Percentiles rank a stretch among this genome's conserved stretches.
Evolutionary conservation across 371 early-diverging fungal genomes (phyloP).

Genomic region (Coemansia sp.): DNA sequence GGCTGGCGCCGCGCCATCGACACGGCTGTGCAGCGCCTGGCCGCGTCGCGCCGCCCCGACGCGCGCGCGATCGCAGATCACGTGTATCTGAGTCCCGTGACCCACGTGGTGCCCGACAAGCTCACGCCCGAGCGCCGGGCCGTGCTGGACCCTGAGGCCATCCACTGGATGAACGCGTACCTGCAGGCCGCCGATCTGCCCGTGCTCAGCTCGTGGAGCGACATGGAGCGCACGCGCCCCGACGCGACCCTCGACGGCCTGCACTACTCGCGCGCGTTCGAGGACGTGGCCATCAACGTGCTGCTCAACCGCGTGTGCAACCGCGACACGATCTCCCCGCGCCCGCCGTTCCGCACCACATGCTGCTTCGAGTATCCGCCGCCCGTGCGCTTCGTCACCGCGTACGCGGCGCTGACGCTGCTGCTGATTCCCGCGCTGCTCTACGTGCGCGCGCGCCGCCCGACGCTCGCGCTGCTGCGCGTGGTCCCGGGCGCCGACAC

Average conservation of each 20-base stretch:
- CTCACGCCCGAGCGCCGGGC: constrained; percentile 52
- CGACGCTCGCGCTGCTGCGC: constrained; percentile 44
- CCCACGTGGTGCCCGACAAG: constrained; percentile 45
- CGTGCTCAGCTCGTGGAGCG: constrained; percentile 58
- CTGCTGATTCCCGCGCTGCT: constrained; percentile 54
- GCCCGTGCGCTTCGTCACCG: constrained; percentile 54
- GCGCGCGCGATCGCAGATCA: constrained; percentile 11
- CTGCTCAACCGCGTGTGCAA: constrained; percentile 69
- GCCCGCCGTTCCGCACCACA: constrained; percentile 58
- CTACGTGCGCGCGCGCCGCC: constrained; percentile 20
- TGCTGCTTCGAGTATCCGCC: constrained; percentile 64
- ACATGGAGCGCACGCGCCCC: constrained; percentile 48
- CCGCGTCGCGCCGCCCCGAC: constrained; percentile 10
- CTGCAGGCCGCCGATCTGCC: constrained; percentile 50
- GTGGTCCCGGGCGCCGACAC: constrained; percentile 41
- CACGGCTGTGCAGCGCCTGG: constrained; percentile 44
- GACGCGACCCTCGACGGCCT: constrained; percentile 63
- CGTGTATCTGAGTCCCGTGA: constrained; percentile 51
- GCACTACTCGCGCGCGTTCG: constrained; percentile 56
- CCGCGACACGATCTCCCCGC: constrained; percentile 50
- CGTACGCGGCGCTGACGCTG: constrained; percentile 52
- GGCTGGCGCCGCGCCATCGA: constrained; percentile 58
- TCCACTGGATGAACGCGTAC: constrained; percentile 61
- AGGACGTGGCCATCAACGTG: constrained; percentile 57
- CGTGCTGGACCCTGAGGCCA: constrained; percentile 53